Percentiles rank a stretch among this genome's conserved stretches.
phyloP scores from a whole-genome alignment of 441 rosid genomes.

The Metrosideros polymorpha region DNA sequence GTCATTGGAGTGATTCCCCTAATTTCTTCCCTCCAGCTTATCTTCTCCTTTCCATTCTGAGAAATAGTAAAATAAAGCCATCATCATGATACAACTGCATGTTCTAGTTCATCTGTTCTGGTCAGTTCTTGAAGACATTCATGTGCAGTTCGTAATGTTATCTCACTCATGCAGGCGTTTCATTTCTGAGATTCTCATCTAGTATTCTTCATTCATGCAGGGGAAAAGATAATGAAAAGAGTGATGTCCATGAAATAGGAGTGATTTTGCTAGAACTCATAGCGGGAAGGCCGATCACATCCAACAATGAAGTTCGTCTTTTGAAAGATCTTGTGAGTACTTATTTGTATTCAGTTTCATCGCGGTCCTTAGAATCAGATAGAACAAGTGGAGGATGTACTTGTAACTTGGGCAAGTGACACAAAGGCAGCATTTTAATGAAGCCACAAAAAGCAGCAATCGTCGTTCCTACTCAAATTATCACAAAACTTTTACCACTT shows the following conservation, averaged over 20 bases:
- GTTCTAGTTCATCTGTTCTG: neutral
- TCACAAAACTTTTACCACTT: neutral
- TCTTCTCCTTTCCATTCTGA: neutral
- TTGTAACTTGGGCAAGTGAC: neutral
- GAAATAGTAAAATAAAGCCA: neutral
- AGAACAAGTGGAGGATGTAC: neutral
- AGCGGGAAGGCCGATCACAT: constrained; percentile 35
- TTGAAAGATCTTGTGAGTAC: constrained; percentile 38
- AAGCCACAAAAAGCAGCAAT: neutral
- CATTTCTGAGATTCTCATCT: neutral
- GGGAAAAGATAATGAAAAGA: constrained; percentile 14
- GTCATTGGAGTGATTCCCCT: neutral
- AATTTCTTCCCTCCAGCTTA: neutral
- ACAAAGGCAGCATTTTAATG: neutral
- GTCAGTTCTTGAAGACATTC: neutral
- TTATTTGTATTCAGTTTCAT: neutral
- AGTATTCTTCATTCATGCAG: constrained; percentile 12
- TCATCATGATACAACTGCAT: neutral
- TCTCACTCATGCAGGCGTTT: neutral
- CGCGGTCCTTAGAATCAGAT: neutral
- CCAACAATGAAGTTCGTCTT: constrained; percentile 20
- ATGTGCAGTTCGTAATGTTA: neutral
- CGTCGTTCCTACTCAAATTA: neutral
- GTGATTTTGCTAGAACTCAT: constrained; percentile 50
- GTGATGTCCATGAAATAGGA: constrained; percentile 42